A percentile compares a stretch with the other conserved stretches of the same genome.
Evolutionary conservation across 148 eudicot genomes (phyloP).

Genomic region (Camellia japonica): DNA sequence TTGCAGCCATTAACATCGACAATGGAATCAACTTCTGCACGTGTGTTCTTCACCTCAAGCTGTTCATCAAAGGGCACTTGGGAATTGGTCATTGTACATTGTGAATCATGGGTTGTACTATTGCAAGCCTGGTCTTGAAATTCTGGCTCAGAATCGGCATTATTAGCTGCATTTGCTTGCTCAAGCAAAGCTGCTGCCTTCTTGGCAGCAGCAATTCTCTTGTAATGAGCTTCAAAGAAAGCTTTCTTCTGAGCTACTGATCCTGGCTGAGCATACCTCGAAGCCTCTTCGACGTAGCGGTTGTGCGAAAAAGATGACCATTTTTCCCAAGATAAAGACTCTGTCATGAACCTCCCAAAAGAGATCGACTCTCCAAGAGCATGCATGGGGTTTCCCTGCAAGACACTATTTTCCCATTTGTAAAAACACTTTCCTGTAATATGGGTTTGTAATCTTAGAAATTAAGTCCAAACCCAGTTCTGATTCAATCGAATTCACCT

Average conservation of each 20-base stretch:
- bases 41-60: slow-evolving; percentile 5
- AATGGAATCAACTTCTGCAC: slow-evolving; percentile 13
- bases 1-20: slow-evolving; percentile 28
- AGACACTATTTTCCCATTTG: neutral
- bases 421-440: neutral
- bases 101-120: neutral
- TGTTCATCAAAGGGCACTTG: neutral
- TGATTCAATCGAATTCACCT: neutral
- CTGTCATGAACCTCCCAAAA: slow-evolving; percentile 72
- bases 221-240: slow-evolving; percentile 94
- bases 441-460: neutral
- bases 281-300: slow-evolving; percentile 76
- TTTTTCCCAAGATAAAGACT: slow-evolving; percentile 86
- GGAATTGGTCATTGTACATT: neutral
- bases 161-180: slow-evolving; percentile 33
- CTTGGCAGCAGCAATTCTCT: slow-evolving; percentile 82
- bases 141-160: neutral
- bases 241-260: slow-evolving; percentile 95
- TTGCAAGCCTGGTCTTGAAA: slow-evolving; percentile 9
- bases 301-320: slow-evolving; percentile 81
- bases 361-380: slow-evolving; percentile 70
- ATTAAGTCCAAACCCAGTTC: neutral
- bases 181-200: slow-evolving; percentile 77
- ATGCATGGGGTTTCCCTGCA: slow-evolving; percentile 55
- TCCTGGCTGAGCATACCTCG: slow-evolving; percentile 74